Conservation (phyloP, 2,329 filamentous ascomycete genomes). For the Chaetomium strumarium region DNA sequence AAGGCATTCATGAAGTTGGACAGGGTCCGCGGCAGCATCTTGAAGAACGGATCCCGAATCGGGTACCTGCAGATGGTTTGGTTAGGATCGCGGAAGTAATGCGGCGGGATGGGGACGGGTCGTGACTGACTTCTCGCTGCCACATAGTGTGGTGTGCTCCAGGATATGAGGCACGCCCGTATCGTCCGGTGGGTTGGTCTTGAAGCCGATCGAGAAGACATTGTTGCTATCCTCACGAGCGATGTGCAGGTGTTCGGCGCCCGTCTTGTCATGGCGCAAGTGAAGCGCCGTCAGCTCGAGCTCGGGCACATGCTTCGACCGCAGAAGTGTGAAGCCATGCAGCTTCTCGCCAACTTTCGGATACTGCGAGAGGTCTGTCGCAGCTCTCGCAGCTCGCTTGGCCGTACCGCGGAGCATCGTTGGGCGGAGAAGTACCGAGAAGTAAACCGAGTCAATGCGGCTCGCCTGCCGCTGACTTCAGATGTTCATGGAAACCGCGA, state of each 20-base stretch:
- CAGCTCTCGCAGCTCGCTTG: slow-evolving; percentile 51
- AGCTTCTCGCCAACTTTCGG: slow-evolving; percentile 78
- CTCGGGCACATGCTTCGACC: slow-evolving; percentile 88
- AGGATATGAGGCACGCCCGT: slow-evolving; percentile 95
- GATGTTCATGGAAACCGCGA: too few species aligned
- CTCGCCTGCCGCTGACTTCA: too few species aligned
- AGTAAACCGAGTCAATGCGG: too few species aligned
- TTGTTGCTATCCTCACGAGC: slow-evolving; percentile 96
- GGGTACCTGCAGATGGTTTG: slow-evolving; percentile 61
- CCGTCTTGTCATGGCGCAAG: slow-evolving; percentile 88
- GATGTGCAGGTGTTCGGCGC: slow-evolving; percentile 92
- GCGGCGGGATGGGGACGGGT: too few species aligned
- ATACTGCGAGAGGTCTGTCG: slow-evolving; percentile 69
- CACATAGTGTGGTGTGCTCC: slow-evolving; percentile 94
- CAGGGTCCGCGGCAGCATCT: slow-evolving; percentile 96
- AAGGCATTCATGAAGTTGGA: slow-evolving; percentile 99
- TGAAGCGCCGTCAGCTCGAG: slow-evolving; percentile 87
- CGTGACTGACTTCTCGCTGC: slow-evolving; percentile 74
- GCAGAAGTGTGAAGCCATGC: slow-evolving; percentile 86
- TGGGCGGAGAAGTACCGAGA: too few species aligned
- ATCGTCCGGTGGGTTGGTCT: slow-evolving; percentile 95
- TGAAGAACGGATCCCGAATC: slow-evolving; percentile 99
- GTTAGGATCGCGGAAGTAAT: not conserved
- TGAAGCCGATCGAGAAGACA: slow-evolving; percentile 99
- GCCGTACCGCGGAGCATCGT: slow-evolving; percentile 23